Conservation (phyloP, 2,329 filamentous ascomycete species). For the Aspergillus sergii region DNA sequence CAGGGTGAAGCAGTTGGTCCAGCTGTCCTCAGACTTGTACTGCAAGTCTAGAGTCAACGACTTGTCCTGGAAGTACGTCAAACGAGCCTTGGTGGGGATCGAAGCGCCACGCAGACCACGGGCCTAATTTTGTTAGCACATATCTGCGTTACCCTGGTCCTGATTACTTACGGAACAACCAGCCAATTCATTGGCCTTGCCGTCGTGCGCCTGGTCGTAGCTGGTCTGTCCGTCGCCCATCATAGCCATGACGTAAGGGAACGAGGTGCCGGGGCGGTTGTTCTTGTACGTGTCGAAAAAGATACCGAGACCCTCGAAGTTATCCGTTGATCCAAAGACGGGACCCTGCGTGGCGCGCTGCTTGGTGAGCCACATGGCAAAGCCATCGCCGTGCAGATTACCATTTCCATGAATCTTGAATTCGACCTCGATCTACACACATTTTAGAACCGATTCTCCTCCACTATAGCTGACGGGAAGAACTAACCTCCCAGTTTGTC, state of each 20-base stretch:
- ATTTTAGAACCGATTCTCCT: conserved; percentile 3
- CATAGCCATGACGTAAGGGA: conserved; percentile 99
- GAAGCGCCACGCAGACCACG: conserved; percentile 81
- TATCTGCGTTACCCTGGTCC: too few relatives aligned
- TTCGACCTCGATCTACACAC: conserved; percentile 77
- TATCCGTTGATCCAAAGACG: conserved; percentile 86
- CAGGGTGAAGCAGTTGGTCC: conserved; percentile 84
- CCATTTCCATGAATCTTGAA: conserved; percentile 91
- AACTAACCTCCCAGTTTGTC: conserved; percentile 86
- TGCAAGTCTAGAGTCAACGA: conserved; percentile 86
- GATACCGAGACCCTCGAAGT: conserved; percentile 90
- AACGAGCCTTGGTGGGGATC: conserved; percentile 78
- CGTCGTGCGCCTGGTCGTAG: conserved; percentile 94
- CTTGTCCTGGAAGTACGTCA: conserved; percentile 98
- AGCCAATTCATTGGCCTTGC: conserved; percentile 88
- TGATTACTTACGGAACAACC: conserved; percentile 73
- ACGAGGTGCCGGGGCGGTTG: conserved; percentile 91
- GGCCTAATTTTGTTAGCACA: conserved; percentile 51
- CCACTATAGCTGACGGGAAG: background rate
- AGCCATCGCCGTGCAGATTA: conserved; percentile 90
- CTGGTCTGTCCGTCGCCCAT: conserved; percentile 83
- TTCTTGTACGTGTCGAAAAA: conserved; percentile 99
- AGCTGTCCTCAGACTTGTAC: conserved; percentile 88
- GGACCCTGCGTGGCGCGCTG: conserved; percentile 77
- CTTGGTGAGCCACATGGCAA: conserved; percentile 98